Conservation (phyloP, 1,139 yeast genomes). For the Geotrichum restrictum region DNA sequence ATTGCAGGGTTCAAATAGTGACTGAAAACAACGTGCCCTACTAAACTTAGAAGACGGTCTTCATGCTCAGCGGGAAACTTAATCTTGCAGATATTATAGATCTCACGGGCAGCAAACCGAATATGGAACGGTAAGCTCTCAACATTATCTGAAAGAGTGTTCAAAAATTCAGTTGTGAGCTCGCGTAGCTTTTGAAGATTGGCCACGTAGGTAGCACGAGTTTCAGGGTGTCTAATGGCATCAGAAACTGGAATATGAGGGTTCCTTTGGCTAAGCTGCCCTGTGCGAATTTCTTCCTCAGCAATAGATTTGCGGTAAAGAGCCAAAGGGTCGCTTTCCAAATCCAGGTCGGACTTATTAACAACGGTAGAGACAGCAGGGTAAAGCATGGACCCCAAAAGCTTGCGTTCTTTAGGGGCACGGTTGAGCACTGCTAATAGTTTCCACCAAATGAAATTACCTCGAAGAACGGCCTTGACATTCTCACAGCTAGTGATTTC, state of each 20-base stretch:
- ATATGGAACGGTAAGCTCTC: slow-evolving; percentile 59
- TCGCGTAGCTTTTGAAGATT: slow-evolving; percentile 77
- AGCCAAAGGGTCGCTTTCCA: slow-evolving; percentile 79
- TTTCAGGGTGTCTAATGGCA: slow-evolving; percentile 76
- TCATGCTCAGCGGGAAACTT: slow-evolving; percentile 50
- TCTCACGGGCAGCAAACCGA: slow-evolving; percentile 47
- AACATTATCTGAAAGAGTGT: slow-evolving; percentile 45
- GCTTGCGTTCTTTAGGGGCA: slow-evolving; percentile 56
- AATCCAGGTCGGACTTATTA: slow-evolving; percentile 55
- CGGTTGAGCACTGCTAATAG: slow-evolving; percentile 55
- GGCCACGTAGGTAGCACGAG: slow-evolving; percentile 61
- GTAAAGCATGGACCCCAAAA: slow-evolving; percentile 52
- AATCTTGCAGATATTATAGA: slow-evolving; percentile 40
- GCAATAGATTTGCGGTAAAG: slow-evolving; percentile 48
- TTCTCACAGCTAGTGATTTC: slow-evolving; percentile 40
- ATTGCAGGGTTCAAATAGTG: slow-evolving; percentile 65
- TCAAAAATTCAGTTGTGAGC: slow-evolving; percentile 55
- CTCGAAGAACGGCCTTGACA: slow-evolving; percentile 31
- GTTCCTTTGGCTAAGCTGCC: slow-evolving; percentile 44
- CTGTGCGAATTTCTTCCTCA: slow-evolving; percentile 46
- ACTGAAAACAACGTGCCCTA: slow-evolving; percentile 64
- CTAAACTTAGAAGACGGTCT: slow-evolving; percentile 55
- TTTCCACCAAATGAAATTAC: slow-evolving; percentile 45
- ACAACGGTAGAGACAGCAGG: slow-evolving; percentile 49
- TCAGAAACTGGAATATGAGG: slow-evolving; percentile 52